Evolutionary conservation across 495 filamentous ascomycete genomes (phyloP).

Genomic region (Parathielavia appendiculata): DNA sequence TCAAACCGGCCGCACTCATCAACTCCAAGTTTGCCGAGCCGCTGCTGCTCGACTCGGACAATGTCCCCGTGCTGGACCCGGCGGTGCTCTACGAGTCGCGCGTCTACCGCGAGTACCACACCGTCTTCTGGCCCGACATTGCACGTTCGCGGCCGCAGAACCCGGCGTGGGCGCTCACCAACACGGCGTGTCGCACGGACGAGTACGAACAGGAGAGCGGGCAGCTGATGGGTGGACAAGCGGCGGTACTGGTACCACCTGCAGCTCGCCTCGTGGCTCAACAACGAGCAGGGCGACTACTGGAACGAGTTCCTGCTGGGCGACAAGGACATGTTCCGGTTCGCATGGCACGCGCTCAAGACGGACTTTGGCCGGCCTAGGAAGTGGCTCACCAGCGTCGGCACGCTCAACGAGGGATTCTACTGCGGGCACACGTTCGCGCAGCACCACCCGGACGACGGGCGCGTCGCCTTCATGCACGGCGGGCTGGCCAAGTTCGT

Average conservation of each 20-base stretch:
- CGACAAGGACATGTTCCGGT: constrained; percentile 31
- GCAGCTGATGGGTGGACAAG: constrained; percentile 29
- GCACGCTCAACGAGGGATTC: constrained; percentile 10
- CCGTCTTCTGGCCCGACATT: constrained; percentile 33
- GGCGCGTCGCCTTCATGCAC: constrained; percentile 11
- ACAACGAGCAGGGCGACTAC: constrained; percentile 22
- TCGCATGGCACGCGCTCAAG: constrained; percentile 30
- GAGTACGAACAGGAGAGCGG: constrained; percentile 32
- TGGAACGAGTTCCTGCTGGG: constrained; percentile 29
- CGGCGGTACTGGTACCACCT: constrained; percentile 24
- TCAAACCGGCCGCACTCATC: constrained; percentile 14
- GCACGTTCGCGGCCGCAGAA: constrained; percentile 28
- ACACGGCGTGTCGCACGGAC: constrained; percentile 25
- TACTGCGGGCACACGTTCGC: constrained; percentile 15
- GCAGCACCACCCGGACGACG: constrained; percentile 14
- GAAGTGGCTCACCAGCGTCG: constrained; percentile 14
- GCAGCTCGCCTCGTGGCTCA: constrained; percentile 27
- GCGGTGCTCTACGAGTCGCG: constrained; percentile 25
- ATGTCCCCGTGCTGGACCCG: constrained; percentile 26
- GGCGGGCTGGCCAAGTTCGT: constrained; percentile 5
- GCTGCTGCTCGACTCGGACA: constrained; percentile 15
- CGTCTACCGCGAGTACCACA: constrained; percentile 25
- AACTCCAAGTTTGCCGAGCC: constrained; percentile 14
- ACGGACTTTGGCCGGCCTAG: constrained; percentile 9
- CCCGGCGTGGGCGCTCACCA: constrained; percentile 29